A percentile compares a stretch with the other conserved stretches of the same genome.
Evolutionary conservation across 768 basidiomycete genomes (phyloP).

Genomic region (Mycena galopus): DNA sequence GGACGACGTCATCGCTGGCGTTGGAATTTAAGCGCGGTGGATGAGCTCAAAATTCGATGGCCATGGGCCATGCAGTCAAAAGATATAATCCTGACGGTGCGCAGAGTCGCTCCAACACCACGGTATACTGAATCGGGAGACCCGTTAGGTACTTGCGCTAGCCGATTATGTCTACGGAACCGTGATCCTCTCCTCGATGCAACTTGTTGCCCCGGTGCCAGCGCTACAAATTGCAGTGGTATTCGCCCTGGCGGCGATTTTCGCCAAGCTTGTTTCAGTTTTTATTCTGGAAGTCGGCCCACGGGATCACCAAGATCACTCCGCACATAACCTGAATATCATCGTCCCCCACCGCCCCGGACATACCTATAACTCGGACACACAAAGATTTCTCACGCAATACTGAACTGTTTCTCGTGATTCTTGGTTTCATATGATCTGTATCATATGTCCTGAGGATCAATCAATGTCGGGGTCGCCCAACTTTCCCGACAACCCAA

Average conservation of each 20-base stretch:
- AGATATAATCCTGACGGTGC: conserved; percentile 1
- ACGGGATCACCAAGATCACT: no score
- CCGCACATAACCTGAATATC: no score
- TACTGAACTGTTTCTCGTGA: no score
- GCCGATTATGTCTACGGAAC: conserved; percentile 19
- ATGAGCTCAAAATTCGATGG: conserved; percentile 2
- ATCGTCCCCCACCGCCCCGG: no score
- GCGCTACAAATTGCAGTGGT: not conserved
- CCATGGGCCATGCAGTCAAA: conserved; percentile 4
- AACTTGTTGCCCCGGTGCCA: conserved; percentile 10
- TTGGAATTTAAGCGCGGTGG: conserved; percentile 4
- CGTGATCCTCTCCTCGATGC: conserved; percentile 17
- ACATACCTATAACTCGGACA: no score
- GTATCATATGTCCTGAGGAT: no score
- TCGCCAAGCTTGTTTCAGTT: not conserved
- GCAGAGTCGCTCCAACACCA: not conserved
- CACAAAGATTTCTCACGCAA: no score
- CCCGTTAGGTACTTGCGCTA: conserved; percentile 2
- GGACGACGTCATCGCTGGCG: conserved; percentile 4
- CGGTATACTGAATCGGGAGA: not conserved
- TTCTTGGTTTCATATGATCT: no score
- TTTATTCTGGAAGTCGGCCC: not conserved
- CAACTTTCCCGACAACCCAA: no score
- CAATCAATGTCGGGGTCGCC: no score
- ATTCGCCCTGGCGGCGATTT: not conserved